Conservation (phyloP, 192 early-diverging fungal genomes). For the Bifiguratus adelaidae region DNA sequence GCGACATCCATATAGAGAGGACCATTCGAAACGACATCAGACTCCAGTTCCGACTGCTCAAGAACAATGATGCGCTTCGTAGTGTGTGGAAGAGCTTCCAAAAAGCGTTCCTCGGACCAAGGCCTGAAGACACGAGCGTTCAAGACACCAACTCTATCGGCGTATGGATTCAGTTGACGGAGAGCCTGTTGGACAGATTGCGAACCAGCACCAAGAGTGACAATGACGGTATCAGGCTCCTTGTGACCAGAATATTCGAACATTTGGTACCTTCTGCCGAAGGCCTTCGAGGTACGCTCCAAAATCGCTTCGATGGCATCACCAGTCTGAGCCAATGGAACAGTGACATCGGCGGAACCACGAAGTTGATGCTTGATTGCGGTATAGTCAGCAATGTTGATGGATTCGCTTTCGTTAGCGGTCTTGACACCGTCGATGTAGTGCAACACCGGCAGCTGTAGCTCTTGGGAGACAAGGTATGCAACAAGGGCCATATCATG, state of each 20-base stretch:
- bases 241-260: slow-evolving; percentile 77
- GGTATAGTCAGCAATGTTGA: slow-evolving; percentile 37
- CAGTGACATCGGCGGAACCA: slow-evolving; percentile 1
- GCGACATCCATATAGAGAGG: slow-evolving; percentile 67
- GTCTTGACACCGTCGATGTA: slow-evolving; percentile 61
- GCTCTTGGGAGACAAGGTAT: slow-evolving; percentile 57
- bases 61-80: slow-evolving; percentile 66
- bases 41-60: slow-evolving; percentile 48
- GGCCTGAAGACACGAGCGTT: slow-evolving; percentile 74
- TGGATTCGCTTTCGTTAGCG: slow-evolving; percentile 35
- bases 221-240: slow-evolving; percentile 68
- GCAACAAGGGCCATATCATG: slow-evolving; percentile 82
- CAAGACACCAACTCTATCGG: slow-evolving; percentile 53
- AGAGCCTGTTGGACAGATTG: slow-evolving; percentile 39
- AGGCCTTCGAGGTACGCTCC: slow-evolving; percentile 18
- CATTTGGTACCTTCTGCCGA: slow-evolving; percentile 54
- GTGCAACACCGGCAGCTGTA: slow-evolving; percentile 69
- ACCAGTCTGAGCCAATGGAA: slow-evolving; percentile 6
- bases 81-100: slow-evolving; percentile 53
- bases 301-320: slow-evolving; percentile 27
- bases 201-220: slow-evolving; percentile 58
- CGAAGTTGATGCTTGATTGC: slow-evolving; percentile 18
- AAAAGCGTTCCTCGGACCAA: slow-evolving; percentile 68
- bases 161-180: slow-evolving; percentile 6
- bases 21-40: slow-evolving; percentile 38